These are phyloP conservation scores for Apostasia ramifera DNA, from an alignment of 106 monocot genomes.

Conservation along the genomic window DNA sequence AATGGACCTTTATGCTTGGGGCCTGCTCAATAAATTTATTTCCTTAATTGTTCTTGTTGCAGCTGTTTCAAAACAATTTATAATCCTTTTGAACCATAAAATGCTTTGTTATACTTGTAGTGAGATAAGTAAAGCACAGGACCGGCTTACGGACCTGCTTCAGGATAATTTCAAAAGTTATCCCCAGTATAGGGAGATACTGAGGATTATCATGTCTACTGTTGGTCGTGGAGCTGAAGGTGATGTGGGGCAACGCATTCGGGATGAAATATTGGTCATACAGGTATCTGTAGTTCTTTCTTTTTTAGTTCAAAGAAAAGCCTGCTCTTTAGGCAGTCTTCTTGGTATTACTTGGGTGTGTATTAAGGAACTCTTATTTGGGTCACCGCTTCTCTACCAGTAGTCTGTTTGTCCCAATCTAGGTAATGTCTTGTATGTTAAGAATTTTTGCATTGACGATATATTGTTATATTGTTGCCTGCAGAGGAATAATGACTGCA, in stretches of 20 bases:
- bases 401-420: neutral
- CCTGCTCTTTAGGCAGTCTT: neutral
- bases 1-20: too few relatives aligned
- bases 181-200: slow-evolving; percentile 63
- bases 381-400: too few relatives aligned
- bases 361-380: neutral
- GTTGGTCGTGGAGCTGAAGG: slow-evolving; percentile 99
- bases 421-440: neutral
- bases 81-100: neutral
- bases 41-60: neutral
- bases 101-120: slow-evolving; percentile 27
- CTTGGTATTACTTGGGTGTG: neutral
- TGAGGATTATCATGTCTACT: slow-evolving; percentile 78
- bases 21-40: too few relatives aligned
- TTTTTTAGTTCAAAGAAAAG: neutral
- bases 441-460: neutral
- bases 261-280: slow-evolving; percentile 96
- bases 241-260: slow-evolving; percentile 95
- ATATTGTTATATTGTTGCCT: slow-evolving; percentile 11
- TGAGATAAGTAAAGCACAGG: slow-evolving; percentile 97
- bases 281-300: slow-evolving; percentile 37
- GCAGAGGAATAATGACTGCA: slow-evolving; percentile 93
- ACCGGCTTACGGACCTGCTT: slow-evolving; percentile 77
- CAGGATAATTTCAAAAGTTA: slow-evolving; percentile 44
- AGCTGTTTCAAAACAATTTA: neutral